Evolutionary conservation across 1,284 basidiomycete species (phyloP).

Genomic region (Cryptococcus sp.): DNA sequence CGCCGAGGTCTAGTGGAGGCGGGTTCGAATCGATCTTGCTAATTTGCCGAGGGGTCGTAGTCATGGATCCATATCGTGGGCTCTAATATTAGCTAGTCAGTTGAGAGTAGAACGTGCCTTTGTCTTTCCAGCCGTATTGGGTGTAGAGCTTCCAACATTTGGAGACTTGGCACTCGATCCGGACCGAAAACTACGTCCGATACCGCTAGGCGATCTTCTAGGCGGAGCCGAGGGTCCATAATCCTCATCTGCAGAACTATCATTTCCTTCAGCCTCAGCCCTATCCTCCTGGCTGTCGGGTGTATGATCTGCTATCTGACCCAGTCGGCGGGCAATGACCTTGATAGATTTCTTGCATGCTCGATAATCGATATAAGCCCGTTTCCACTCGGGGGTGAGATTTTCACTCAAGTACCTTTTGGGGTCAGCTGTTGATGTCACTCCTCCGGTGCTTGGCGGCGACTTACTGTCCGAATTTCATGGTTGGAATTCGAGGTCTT

Average conservation of each 20-base stretch:
- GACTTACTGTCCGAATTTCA: slow-evolving; percentile 11
- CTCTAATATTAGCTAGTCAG: not conserved
- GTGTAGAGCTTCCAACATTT: not conserved
- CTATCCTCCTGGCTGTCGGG: slow-evolving; percentile 12
- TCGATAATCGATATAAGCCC: slow-evolving; percentile 49
- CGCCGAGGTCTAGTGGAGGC: slow-evolving; percentile 41
- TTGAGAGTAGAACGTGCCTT: not conserved
- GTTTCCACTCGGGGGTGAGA: slow-evolving; percentile 47
- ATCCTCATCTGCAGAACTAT: slow-evolving; percentile 40
- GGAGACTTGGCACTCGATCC: not conserved
- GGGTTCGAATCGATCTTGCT: slow-evolving; percentile 8
- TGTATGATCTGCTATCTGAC: slow-evolving; percentile 14
- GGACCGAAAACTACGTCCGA: not conserved
- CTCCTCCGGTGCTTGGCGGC: not conserved
- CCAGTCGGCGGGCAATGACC: slow-evolving; percentile 28
- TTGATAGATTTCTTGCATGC: slow-evolving; percentile 49
- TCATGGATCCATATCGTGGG: slow-evolving; percentile 32
- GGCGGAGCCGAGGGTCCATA: slow-evolving; percentile 35
- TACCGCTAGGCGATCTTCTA: slow-evolving; percentile 8
- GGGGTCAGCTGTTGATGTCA: not conserved
- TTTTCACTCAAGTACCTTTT: slow-evolving; percentile 45
- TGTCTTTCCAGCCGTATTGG: not conserved
- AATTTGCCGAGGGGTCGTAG: slow-evolving; percentile 20
- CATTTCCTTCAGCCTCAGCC: slow-evolving; percentile 24
- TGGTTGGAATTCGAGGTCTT: too few relatives aligned